Evolutionary conservation across 352 stramenopile species (phyloP).

Genomic region (Phytophthora quininea): DNA sequence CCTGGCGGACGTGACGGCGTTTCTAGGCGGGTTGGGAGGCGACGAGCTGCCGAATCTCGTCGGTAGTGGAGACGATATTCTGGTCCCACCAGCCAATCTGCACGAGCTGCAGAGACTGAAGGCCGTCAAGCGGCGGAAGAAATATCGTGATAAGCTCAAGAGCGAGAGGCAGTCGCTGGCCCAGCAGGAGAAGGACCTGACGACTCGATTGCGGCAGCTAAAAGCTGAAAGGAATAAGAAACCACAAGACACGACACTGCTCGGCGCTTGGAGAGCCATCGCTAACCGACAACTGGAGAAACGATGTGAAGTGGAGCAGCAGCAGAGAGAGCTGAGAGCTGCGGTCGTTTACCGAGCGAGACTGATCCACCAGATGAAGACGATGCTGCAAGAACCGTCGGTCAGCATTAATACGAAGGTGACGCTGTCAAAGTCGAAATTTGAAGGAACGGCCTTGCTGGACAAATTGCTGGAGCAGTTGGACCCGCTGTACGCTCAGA

Average conservation of each 20-base stretch:
- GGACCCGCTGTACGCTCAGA: conserved; percentile 19
- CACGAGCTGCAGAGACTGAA: neutral
- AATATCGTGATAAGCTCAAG: too few relatives aligned
- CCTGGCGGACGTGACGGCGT: conserved; percentile 7
- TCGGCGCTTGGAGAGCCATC: conserved; percentile 13
- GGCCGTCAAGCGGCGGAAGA: too few relatives aligned
- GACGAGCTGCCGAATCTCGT: neutral
- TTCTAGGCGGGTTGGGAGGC: conserved; percentile 8
- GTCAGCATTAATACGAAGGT: neutral
- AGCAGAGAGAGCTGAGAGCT: conserved; percentile 13
- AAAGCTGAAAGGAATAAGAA: neutral
- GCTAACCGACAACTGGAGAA: conserved; percentile 18
- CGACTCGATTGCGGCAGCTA: neutral
- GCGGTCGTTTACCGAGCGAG: conserved; percentile 11
- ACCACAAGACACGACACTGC: neutral
- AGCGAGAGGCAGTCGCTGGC: conserved; percentile 17
- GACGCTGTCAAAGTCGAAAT: neutral
- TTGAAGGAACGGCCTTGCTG: conserved; percentile 9
- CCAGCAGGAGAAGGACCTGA: conserved; percentile 7
- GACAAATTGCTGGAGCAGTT: conserved; percentile 17
- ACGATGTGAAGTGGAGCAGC: conserved; percentile 9
- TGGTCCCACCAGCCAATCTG: neutral
- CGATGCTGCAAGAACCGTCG: conserved; percentile 6
- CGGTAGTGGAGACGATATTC: too few relatives aligned
- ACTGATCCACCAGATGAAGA: conserved; percentile 21